These are phyloP conservation scores for Clonostachys chloroleuca DNA, from an alignment of 2,329 filamentous ascomycete species.

Conservation along the genomic window DNA sequence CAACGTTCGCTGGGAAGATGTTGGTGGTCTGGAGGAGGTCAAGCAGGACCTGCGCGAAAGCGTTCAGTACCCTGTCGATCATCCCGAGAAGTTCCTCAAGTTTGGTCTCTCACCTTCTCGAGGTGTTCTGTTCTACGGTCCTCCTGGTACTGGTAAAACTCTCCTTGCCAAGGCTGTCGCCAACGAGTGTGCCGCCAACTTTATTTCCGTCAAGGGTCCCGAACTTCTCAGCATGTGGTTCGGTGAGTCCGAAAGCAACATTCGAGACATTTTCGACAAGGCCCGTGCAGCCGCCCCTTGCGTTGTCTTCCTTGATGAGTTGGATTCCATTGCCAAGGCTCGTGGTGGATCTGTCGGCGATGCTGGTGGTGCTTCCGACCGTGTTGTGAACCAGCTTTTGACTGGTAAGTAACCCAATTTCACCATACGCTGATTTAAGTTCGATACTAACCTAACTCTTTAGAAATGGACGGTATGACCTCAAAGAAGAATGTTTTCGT, in stretches of 20 bases:
- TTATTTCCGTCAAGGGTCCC: conserved; percentile 98
- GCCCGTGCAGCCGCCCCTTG: conserved; percentile 96
- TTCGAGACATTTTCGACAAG: conserved; percentile 99
- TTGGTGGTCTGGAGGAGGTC: conserved; percentile 96
- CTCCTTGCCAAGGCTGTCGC: conserved; percentile 98
- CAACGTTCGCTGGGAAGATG: conserved; percentile 99
- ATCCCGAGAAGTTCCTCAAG: conserved; percentile 99
- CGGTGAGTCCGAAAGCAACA: conserved; percentile 99
- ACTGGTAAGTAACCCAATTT: conserved; percentile 63
- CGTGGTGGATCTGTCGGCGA: conserved; percentile 95
- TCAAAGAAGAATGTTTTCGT: conserved; percentile 99
- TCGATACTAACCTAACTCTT: conserved; percentile 3
- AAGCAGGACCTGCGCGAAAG: conserved; percentile 99
- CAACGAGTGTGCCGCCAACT: conserved; percentile 99
- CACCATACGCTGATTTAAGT: not conserved
- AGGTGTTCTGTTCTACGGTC: conserved; percentile 98
- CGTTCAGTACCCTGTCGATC: conserved; percentile 98
- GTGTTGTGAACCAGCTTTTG: conserved; percentile 98
- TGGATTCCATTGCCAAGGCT: conserved; percentile 99
- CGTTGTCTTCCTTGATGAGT: conserved; percentile 96
- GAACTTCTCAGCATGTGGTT: conserved; percentile 99
- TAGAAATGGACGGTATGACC: conserved; percentile 99
- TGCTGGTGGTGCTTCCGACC: conserved; percentile 96
- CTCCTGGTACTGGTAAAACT: conserved; percentile 99
- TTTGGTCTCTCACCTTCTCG: conserved; percentile 97